phyloP scores from a whole-genome alignment of 2,329 filamentous ascomycete genomes.

The Fusarium begoniae region DNA sequence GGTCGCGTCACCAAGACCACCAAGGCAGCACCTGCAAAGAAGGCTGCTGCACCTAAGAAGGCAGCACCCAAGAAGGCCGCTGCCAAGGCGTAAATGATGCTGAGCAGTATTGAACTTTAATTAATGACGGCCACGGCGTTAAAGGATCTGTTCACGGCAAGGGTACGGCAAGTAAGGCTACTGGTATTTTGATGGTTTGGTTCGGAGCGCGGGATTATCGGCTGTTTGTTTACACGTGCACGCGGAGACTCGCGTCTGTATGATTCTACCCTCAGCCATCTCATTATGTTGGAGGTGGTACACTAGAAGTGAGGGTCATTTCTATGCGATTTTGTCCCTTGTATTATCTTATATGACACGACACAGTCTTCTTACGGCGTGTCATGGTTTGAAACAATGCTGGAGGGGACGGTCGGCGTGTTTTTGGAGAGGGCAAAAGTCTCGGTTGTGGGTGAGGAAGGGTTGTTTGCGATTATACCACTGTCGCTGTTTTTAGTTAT shows the following conservation, averaged over 20 bases:
- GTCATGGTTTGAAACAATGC: conserved; percentile 29
- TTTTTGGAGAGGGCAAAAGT: conserved; percentile 22
- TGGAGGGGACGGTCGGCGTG: conserved; percentile 27
- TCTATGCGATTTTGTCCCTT: conserved; percentile 35
- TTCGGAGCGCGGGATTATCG: conserved; percentile 38
- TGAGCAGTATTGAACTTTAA: conserved; percentile 43
- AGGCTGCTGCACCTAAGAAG: conserved; percentile 52
- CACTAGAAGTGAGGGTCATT: conserved; percentile 29
- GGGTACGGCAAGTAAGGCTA: conserved; percentile 40
- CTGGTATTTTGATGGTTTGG: conserved; percentile 41
- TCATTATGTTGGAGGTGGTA: conserved; percentile 31
- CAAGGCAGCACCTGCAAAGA: conserved; percentile 49
- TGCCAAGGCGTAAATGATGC: conserved; percentile 50
- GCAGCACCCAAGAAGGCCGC: conserved; percentile 58
- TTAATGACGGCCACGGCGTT: conserved; percentile 53
- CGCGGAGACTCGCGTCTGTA: conserved; percentile 31
- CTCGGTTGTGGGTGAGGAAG: conserved; percentile 27
- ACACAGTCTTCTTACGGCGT: conserved; percentile 26
- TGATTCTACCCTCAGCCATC: conserved; percentile 31
- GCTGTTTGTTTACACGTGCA: conserved; percentile 38
- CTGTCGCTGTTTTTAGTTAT: conserved; percentile 30
- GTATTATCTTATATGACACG: conserved; percentile 38
- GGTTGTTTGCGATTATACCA: conserved; percentile 37
- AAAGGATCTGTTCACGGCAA: conserved; percentile 43
- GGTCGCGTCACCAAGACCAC: conserved; percentile 81